Conservation (phyloP, 1,139 yeast species). For the Lodderomyces elongisporus region DNA sequence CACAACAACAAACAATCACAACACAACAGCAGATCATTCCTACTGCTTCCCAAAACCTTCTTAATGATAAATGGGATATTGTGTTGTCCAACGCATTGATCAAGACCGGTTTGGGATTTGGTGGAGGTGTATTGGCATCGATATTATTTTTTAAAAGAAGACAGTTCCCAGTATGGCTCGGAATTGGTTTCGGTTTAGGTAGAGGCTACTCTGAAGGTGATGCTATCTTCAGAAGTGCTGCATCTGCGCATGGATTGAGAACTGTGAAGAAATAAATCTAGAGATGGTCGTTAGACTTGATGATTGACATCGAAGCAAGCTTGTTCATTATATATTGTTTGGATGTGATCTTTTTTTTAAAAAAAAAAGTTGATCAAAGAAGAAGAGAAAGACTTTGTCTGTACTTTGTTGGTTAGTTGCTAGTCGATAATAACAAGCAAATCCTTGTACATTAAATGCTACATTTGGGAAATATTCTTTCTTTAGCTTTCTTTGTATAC, state of each 20-base stretch:
- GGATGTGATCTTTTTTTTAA: too few relatives aligned
- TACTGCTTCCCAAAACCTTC: slow-evolving; percentile 61
- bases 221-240: slow-evolving; percentile 68
- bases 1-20: too few relatives aligned
- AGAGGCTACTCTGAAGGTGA: slow-evolving; percentile 98
- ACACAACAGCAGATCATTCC: slow-evolving; percentile 32
- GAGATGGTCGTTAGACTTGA: too few relatives aligned
- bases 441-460: too few relatives aligned
- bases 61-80: slow-evolving; percentile 93
- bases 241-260: slow-evolving; percentile 64
- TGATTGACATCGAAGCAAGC: too few relatives aligned
- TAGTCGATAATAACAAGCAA: too few relatives aligned
- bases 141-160: slow-evolving; percentile 88
- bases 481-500: too few relatives aligned
- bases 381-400: too few relatives aligned
- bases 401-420: too few relatives aligned
- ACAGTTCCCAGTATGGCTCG: slow-evolving; percentile 95
- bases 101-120: slow-evolving; percentile 96
- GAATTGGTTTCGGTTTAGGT: slow-evolving; percentile 94
- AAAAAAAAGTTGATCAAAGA: too few relatives aligned
- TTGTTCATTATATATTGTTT: too few relatives aligned
- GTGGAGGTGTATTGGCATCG: slow-evolving; percentile 94
- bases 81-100: slow-evolving; percentile 91
- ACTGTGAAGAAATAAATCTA: slow-evolving; percentile 62
- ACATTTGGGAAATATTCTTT: too few relatives aligned